Base-by-base conservation (phyloP, 345 rosid species). In the Eucalyptus dawsonii region DNA sequence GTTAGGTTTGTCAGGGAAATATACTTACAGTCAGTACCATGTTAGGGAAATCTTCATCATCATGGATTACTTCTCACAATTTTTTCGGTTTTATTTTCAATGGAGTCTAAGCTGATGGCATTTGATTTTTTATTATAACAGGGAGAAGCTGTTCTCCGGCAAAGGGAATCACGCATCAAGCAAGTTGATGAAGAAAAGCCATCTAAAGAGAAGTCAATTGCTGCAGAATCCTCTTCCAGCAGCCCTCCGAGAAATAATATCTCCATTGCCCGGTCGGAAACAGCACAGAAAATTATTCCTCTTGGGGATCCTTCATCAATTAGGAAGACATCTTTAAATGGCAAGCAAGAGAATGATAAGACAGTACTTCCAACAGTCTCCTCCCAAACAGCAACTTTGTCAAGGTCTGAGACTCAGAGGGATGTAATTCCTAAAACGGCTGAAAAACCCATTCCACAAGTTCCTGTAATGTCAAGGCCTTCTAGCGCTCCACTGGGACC, bases 401-500 rank as follows among this genome's bases (percentile, higher is more conserved):
- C 88, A 17, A 97, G 94, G 92, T 89, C 95, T 31, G 96, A 95
- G 88, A 87, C 80, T 60, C 96, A 90, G 87, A 95, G 94, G 87
- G 90, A 91, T 56, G 86, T 93, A 87, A 62, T 91, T 88, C 88
- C 93, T 19, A 95, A 93, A 90, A 90, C 85, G n/a, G 22, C 93
- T 58, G 97, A 95, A 80, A 93, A 91, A 89, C 90, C 93, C 47
- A 8, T 51, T 51, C 92, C 90, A 49, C 94, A 93, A 90, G 90
- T 92, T 58, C 91, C 98, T 76, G 90, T 90, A 87, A 90, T 94
- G 93, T 94, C 98, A 53, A 97, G 99, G 95, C 98, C 99, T 69
- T 95, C 97, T 67, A 97, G 98, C 93, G 97, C 98, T 90, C 98
- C 99, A 60, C 88, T 97, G 76, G 92, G 93, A 85, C 98, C 97